Evolutionary conservation across 495 filamentous ascomycete species (phyloP), one percentile per base, ranked within the genome.

Genomic region (Tuber aestivum): DNA sequence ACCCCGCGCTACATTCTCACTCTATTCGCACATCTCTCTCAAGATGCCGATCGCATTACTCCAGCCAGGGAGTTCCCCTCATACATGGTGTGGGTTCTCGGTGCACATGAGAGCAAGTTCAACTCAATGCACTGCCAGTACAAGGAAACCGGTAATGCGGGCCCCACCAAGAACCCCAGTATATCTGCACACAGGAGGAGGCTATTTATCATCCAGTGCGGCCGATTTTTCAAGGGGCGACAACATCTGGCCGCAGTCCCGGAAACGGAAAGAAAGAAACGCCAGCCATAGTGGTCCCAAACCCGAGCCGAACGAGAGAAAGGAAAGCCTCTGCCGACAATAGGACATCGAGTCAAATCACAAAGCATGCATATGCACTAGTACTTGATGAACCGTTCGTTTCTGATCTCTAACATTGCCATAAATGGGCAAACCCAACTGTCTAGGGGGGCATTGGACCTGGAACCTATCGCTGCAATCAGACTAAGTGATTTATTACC

Each of bases 321-420:
- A 18, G n/a, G n/a, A 45, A 73, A 48, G 32, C 40, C 45, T 40
- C 74, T 14, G 50, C 40, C 70, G 50, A 5, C 10, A 50, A 48
- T n/a, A 74, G 42, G 3, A 7, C 41, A 71, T 68, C 27, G 75
- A 69, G 68, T 23, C 8, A 69, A 69, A 41, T 20, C 40, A 74
- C 38, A 40, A 68, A 48, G 69, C 44, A 75, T 68, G 45, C 72
- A n/a, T n/a, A n/a, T n/a, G n/a, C 69, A 41, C 68, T 75, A n/a
- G 42, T 27, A 72, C 76, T 74, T 70, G 42, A 70, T 37, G 41
- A 74, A 65, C 61, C 42, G 61, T 70, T 70, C 38, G n/a, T 70
- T 74, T 70, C 20, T 41, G 71, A 74, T 74, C 37, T 4, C 3
- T 27, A 20, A 70, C 20, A 37, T 70, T 70, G 5, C 71, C 71